Percentiles rank a stretch among this genome's conserved stretches.
Evolutionary conservation across 2,329 filamentous ascomycete genomes (phyloP).

Genomic region (Emericellopsis cladophorae): DNA sequence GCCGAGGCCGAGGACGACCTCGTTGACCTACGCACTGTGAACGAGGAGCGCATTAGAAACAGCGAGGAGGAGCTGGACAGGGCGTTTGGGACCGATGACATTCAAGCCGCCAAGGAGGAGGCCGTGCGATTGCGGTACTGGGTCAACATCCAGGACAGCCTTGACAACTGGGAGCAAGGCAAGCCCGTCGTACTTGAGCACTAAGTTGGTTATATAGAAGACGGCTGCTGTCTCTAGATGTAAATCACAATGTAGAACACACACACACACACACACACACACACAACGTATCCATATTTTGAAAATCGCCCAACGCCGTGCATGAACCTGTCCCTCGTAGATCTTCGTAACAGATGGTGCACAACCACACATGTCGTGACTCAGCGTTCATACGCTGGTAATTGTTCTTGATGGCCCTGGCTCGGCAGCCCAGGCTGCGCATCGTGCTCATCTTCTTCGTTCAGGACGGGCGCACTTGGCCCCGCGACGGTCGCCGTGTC

Average conservation of each 20-base stretch:
- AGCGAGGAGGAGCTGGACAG: slow-evolving; percentile 50
- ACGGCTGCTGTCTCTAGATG: no score
- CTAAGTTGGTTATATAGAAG: slow-evolving; percentile 5
- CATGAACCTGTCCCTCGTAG: no score
- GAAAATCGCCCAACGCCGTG: no score
- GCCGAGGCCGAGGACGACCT: slow-evolving; percentile 56
- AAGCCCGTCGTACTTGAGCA: slow-evolving; percentile 45
- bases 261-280: no score
- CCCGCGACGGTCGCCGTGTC: slow-evolving; percentile 19
- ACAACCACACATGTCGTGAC: neutral
- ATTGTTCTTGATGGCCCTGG: slow-evolving; percentile 15
- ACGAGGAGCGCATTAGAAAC: slow-evolving; percentile 51
- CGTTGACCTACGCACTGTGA: slow-evolving; percentile 44
- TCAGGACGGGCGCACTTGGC: slow-evolving; percentile 46
- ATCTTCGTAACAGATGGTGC: no score
- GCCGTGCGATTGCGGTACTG: slow-evolving; percentile 76
- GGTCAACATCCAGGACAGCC: slow-evolving; percentile 71
- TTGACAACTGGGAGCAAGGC: slow-evolving; percentile 76
- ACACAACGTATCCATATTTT: no score
- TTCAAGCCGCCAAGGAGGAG: slow-evolving; percentile 56
- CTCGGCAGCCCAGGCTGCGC: slow-evolving; percentile 12
- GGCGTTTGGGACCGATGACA: slow-evolving; percentile 54
- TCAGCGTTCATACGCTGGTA: slow-evolving; percentile 25
- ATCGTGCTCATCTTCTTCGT: slow-evolving; percentile 36
- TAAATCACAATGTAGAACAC: no score